Base-by-base conservation (phyloP, 805 yeast species). In the Candida stauntonica region DNA sequence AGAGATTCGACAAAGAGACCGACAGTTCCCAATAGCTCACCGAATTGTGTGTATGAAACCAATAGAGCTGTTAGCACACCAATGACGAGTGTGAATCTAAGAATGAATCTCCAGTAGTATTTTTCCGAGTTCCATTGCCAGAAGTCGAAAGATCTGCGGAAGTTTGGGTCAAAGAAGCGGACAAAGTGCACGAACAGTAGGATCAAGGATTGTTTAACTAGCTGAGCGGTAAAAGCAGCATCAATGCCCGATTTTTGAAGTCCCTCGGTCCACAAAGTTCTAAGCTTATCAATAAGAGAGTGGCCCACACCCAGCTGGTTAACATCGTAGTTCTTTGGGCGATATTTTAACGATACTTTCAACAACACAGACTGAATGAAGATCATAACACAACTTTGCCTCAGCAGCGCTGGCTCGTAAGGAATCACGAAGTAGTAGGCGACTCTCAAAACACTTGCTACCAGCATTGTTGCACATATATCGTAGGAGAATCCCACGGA, bases 341-440 rank as follows among this genome's bases (percentile, higher is more conserved):
- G 66, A 53, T 73, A 81, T 17, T 60, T 66, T 30, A 89, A 66
- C 1, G 87, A 80, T 8, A 77, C 75, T 41, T 73, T 72, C 27
- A 88, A 63, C 36, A 89, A 60, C 1, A 84, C 59, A 28, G 75
- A 50, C 52, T 88, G 97, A 37, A 86, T 82, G 45, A 75, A 69
- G n/a, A 88, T 69, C 96, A 87, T 88, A n/a, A 86, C 75, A 29
- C 83, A 52, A 26, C 93, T 77, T 56, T 89, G 97, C 44, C 91
- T 64, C 30, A 88, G 65, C 29, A 88, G 61, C 3, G 94, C 75
- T n/a, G 74, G 60, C 57, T 88, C 96, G 56, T 81, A 88, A 0
- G 95, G 95, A 32, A 80, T 74, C 35, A 86, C 79, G 45, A 82
- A 59, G 64, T 82, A 89, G 64, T 86, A 88, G 39, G 78, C 76